A percentile compares a stretch with the other conserved stretches of the same genome.
These are phyloP conservation scores for Phialemonium atrogriseum DNA, from an alignment of 2,329 filamentous ascomycete species.

Conservation along the genomic window DNA sequence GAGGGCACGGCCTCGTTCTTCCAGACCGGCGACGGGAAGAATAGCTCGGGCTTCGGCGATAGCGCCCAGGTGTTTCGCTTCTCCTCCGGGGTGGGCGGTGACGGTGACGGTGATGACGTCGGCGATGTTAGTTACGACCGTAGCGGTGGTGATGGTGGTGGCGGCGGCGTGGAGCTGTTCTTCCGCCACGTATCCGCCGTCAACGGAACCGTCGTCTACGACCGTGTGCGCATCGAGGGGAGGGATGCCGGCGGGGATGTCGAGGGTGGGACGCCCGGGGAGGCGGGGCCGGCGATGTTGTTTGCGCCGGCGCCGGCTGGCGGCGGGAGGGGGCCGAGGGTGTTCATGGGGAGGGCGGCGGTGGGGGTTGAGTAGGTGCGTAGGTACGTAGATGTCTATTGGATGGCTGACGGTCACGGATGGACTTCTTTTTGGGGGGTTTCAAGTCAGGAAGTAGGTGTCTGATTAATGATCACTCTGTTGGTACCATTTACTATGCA, in stretches of 20 bases:
- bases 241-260: constrained; percentile 1
- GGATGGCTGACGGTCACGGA: too few species aligned
- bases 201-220: constrained; percentile 43
- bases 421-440: too few species aligned
- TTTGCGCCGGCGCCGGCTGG: constrained; percentile 8
- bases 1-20: constrained; percentile 50
- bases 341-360: constrained; percentile 14
- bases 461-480: too few species aligned
- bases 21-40: constrained; percentile 33
- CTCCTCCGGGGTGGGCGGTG: constrained; percentile 27
- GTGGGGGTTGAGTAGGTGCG: background rate
- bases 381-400: background rate
- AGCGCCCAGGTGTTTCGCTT: constrained; percentile 51
- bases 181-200: constrained; percentile 44
- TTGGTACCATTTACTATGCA: too few species aligned
- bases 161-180: constrained; percentile 46
- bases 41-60: constrained; percentile 42
- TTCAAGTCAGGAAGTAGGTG: too few species aligned
- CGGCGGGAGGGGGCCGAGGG: constrained; percentile 10
- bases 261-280: background rate
- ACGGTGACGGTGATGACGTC: constrained; percentile 11
- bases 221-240: constrained; percentile 32
- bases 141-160: too few species aligned
- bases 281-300: background rate
- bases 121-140: too few species aligned